Evolutionary conservation across 2,329 filamentous ascomycete genomes (phyloP).

Genomic region (Xylariales sp.): DNA sequence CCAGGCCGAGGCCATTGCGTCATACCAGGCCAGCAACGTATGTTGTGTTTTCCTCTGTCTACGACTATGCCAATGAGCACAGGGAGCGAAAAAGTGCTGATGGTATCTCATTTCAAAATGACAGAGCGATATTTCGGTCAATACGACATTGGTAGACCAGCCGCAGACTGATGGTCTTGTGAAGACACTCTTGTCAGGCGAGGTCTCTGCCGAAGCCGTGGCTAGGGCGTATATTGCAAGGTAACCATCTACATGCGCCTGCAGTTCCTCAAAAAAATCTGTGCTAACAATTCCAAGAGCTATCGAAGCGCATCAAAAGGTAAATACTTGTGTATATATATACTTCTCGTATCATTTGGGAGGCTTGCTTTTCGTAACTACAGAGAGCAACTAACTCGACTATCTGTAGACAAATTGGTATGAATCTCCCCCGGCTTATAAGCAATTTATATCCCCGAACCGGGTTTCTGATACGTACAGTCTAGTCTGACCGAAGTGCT

Average conservation of each 20-base stretch:
- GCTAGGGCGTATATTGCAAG: slow-evolving; percentile 1
- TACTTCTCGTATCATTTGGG: no score
- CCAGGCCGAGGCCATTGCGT: background rate
- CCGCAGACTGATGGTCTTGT: background rate
- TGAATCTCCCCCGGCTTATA: background rate
- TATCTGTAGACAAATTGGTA: slow-evolving; percentile 6
- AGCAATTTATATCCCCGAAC: no score
- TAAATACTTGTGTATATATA: no score
- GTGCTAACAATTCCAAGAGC: background rate
- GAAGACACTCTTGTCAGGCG: background rate
- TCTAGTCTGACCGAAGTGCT: slow-evolving; percentile 20
- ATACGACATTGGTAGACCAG: background rate
- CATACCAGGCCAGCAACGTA: background rate
- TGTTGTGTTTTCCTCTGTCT: background rate
- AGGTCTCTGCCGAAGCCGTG: background rate
- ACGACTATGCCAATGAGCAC: no score
- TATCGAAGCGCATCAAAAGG: slow-evolving; percentile 32
- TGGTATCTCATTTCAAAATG: background rate
- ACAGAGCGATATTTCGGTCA: background rate
- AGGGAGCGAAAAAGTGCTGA: background rate
- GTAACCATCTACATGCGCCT: background rate
- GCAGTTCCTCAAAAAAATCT: slow-evolving; percentile 1
- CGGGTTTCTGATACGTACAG: no score
- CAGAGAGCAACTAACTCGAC: no score
- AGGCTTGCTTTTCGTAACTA: no score